Evolutionary conservation across 1,284 basidiomycete species (phyloP).

Genomic region (Tilletia walkeri): DNA sequence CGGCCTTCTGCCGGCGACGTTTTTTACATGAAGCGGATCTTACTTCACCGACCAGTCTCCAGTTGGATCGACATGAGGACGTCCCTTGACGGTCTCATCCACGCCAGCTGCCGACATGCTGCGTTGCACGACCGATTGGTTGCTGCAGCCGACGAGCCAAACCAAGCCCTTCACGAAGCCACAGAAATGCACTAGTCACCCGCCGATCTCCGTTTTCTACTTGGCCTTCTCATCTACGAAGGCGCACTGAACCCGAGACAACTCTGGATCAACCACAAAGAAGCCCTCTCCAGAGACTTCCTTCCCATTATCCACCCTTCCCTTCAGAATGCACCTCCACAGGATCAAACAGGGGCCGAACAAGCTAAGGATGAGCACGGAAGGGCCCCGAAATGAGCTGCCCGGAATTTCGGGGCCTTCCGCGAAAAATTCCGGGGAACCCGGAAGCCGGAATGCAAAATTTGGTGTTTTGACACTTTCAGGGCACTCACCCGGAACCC

Average conservation of each 20-base stretch:
- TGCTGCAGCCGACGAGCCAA: neutral
- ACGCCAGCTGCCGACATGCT: neutral
- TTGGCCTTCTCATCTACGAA: neutral
- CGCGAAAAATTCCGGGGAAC: too few relatives aligned
- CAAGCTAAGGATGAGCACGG: too few relatives aligned
- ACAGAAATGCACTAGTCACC: neutral
- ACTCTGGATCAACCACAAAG: too few relatives aligned
- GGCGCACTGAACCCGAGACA: neutral
- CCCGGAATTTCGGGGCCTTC: too few relatives aligned
- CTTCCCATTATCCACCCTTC: too few relatives aligned
- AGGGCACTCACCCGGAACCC: too few relatives aligned
- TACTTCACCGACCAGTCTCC: neutral
- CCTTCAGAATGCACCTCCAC: too few relatives aligned
- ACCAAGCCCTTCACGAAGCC: neutral
- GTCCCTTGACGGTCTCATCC: neutral
- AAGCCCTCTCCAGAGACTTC: too few relatives aligned
- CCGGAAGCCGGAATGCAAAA: too few relatives aligned
- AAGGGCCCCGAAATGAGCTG: too few relatives aligned
- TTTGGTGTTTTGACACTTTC: too few relatives aligned
- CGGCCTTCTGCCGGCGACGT: neutral
- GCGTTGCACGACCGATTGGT: neutral
- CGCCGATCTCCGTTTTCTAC: neutral
- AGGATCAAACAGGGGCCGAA: too few relatives aligned
- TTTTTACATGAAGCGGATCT: neutral
- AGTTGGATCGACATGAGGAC: neutral